Evolutionary conservation across 2,329 filamentous ascomycete genomes (phyloP).

Genomic region (Epichloe coenophiala): DNA sequence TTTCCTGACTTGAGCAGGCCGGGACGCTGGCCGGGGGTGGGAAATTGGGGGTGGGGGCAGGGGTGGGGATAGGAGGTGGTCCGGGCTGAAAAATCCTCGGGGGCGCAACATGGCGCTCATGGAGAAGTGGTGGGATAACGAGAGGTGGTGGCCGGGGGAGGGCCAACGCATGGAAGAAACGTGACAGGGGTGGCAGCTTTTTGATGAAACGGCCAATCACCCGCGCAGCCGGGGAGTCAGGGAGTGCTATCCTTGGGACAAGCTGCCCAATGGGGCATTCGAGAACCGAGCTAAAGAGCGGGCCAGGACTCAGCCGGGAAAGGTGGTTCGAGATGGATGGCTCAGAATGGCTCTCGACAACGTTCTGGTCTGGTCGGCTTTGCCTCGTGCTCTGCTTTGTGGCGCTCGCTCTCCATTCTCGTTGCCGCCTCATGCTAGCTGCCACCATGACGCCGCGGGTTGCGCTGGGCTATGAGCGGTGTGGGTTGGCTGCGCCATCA

Average conservation of each 20-base stretch:
- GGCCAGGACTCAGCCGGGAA: constrained; percentile 25
- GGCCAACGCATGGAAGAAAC: constrained; percentile 37
- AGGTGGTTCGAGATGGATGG: background rate
- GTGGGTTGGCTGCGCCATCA: constrained; percentile 12
- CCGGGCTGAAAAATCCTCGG: background rate
- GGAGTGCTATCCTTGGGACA: constrained; percentile 20
- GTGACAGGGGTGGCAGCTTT: constrained; percentile 33
- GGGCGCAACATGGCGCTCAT: background rate
- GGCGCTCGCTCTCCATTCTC: background rate
- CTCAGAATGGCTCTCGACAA: background rate
- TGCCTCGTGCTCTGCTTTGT: background rate
- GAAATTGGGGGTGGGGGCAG: background rate
- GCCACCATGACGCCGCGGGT: constrained; percentile 1
- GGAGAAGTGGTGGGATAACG: constrained; percentile 12
- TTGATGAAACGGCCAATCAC: constrained; percentile 40
- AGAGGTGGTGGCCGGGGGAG: constrained; percentile 15
- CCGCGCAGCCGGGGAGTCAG: constrained; percentile 22
- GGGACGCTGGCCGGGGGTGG: background rate
- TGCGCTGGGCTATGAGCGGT: constrained; percentile 15
- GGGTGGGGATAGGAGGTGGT: background rate
- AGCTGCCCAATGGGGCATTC: constrained; percentile 37
- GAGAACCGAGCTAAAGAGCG: constrained; percentile 31
- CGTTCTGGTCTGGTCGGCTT: background rate
- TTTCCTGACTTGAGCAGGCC: constrained; percentile 6
- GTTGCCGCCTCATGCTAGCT: constrained; percentile 1